phyloP scores from a whole-genome alignment of 805 yeast species.

The Sungouiella blattae region DNA sequence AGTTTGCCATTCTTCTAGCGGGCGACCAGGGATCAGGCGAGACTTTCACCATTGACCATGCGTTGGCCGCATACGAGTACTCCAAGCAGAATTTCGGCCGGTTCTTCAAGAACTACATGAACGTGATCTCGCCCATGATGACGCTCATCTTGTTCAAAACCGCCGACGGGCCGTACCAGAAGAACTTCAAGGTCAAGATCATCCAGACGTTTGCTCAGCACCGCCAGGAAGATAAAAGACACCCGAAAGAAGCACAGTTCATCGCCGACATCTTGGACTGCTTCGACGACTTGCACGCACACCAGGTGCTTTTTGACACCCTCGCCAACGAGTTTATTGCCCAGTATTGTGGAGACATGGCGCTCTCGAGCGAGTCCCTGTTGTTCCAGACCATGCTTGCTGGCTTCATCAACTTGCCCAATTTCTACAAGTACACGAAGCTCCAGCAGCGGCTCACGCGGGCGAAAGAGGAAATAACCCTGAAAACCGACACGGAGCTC shows the following conservation, averaged over 20 bases:
- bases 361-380: slow-evolving; percentile 38
- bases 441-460: slow-evolving; percentile 30
- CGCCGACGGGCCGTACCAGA: slow-evolving; percentile 10
- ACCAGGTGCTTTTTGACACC: slow-evolving; percentile 29
- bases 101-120: slow-evolving; percentile 28
- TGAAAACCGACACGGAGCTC: slow-evolving; percentile 21
- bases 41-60: slow-evolving; percentile 11
- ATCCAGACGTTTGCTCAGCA: not conserved
- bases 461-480: not conserved
- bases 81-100: slow-evolving; percentile 34
- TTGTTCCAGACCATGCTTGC: slow-evolving; percentile 39
- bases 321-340: slow-evolving; percentile 40
- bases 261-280: slow-evolving; percentile 29
- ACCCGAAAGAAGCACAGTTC: slow-evolving; percentile 21
- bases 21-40: slow-evolving; percentile 23
- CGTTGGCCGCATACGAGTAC: slow-evolving; percentile 29
- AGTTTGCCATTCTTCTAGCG: slow-evolving; percentile 28
- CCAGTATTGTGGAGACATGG: slow-evolving; percentile 35
- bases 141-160: slow-evolving; percentile 24
- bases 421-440: slow-evolving; percentile 38
- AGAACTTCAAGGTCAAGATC: slow-evolving; percentile 6
- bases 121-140: slow-evolving; percentile 34
- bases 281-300: slow-evolving; percentile 26
- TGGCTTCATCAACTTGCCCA: slow-evolving; percentile 39
- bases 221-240: slow-evolving; percentile 12